Base-by-base conservation (phyloP, 176 grass and related monocot genomes). In the Zizania latifolia region DNA sequence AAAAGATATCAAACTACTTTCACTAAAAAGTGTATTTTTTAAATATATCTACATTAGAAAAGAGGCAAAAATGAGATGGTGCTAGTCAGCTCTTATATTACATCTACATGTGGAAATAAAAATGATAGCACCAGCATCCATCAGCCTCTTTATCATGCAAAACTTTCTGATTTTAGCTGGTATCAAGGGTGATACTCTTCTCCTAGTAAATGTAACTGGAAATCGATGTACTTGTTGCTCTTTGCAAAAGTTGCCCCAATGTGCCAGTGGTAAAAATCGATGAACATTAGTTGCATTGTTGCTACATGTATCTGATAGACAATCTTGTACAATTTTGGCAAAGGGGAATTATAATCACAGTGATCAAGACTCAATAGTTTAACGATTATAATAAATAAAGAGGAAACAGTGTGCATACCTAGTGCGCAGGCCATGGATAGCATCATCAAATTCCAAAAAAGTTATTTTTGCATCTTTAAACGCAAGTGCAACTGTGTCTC, bases 381-480 rank as follows among this genome's bases (percentile, higher is more conserved):
- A 12, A 43, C 11, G 0, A 33, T 50, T 39, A 33, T 13, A 59
- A 4, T 36, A 36, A 36, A 17, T 14, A 53, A 53, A 3, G 37
- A 24, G 48, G 33, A 59, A 68, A 13, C 29, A 33, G 29, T 9
- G n/a, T 32, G 21, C 65, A 55, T 81, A 98, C 94, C 90, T 98
- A 26, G 84, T 88, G 27, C 70, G 84, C 61, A 98, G 67, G 35
- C 83, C 89, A 81, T 89, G 70, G 37, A 35, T 72, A 72, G 91
- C 82, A 10, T 98, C 91, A 28, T 98, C 94, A 21, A 93, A 98
- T 28, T 98, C 94, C 73, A 98, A 19, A 51, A 83, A 78, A 19
- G 81, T 62, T 83, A 98, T 86, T 79, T 98, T 98, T 5, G 94
- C 88, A 83, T 98, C 94, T 69, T 72, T 78, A 81, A 94, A 98